These are phyloP conservation scores for Wickerhamomyces hampshirensis DNA, from an alignment of 805 yeast genomes.

Conservation along the genomic window DNA sequence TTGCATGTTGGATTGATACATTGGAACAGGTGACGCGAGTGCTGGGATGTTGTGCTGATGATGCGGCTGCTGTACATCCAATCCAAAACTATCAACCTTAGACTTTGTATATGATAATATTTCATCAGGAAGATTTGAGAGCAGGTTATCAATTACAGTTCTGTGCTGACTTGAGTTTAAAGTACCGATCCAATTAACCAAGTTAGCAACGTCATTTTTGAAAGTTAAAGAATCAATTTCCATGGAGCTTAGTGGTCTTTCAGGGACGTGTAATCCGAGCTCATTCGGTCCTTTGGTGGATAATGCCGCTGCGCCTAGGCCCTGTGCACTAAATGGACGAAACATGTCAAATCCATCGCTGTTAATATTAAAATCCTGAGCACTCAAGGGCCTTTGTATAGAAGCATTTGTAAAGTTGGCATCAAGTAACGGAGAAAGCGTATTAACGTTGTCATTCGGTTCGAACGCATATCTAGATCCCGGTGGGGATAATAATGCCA, in stretches of 20 bases:
- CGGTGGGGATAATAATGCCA: conserved; percentile 39
- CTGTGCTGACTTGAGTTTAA: conserved; percentile 48
- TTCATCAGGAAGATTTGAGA: conserved; percentile 47
- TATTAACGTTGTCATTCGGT: conserved; percentile 9
- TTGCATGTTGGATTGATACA: conserved; percentile 20
- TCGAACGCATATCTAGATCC: conserved; percentile 30
- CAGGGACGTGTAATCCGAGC: conserved; percentile 13
- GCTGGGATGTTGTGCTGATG: conserved; percentile 13
- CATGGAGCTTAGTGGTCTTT: conserved; percentile 27
- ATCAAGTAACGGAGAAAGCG: conserved; percentile 23
- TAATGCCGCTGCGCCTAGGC: conserved; percentile 4
- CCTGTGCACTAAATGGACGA: conserved; percentile 21
- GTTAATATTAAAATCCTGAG: conserved; percentile 17
- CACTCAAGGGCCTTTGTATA: conserved; percentile 24
- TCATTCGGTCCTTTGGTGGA: not conserved
- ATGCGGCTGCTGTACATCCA: conserved; percentile 2
- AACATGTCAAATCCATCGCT: conserved; percentile 9
- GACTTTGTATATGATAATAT: conserved; percentile 44
- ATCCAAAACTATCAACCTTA: conserved; percentile 35
- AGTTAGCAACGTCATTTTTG: conserved; percentile 45
- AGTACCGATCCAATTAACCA: conserved; percentile 46
- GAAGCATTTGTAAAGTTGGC: conserved; percentile 10
- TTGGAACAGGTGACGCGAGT: conserved; percentile 20
- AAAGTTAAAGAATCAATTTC: conserved; percentile 32
- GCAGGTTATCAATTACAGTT: conserved; percentile 49